Percentiles rank a stretch among this genome's conserved stretches.
Evolutionary conservation across 306 rosid genomes (phyloP).

Genomic region (Vigna angularis): DNA sequence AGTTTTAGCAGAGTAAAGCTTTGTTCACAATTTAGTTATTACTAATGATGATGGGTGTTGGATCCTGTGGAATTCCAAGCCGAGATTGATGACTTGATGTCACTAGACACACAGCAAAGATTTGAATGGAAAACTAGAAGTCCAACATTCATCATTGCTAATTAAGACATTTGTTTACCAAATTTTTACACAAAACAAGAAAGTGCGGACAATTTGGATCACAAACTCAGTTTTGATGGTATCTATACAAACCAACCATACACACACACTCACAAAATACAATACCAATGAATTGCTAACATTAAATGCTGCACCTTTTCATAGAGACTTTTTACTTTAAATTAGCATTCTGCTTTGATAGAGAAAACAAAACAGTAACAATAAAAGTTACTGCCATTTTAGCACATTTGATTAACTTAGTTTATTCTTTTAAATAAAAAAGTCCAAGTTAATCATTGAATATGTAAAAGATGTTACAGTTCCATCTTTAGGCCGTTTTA

Average conservation of each 20-base stretch:
- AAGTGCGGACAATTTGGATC: conserved; percentile 26
- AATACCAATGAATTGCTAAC: background rate
- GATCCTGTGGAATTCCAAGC: conserved; percentile 1
- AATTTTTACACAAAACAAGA: conserved; percentile 40
- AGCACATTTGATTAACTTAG: no score
- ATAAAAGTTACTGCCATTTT: background rate
- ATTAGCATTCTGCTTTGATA: background rate
- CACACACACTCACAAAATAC: background rate
- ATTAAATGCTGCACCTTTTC: background rate
- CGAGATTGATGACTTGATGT: conserved; percentile 32
- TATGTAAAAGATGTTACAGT: no score
- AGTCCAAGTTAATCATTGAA: no score
- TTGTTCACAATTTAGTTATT: conserved; percentile 24
- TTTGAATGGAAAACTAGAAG: conserved; percentile 1
- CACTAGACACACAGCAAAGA: background rate
- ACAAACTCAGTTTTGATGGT: background rate
- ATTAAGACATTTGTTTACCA: conserved; percentile 36
- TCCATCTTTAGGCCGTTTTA: no score
- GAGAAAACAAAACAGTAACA: background rate
- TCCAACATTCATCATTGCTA: conserved; percentile 45
- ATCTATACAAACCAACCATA: background rate
- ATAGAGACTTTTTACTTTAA: background rate
- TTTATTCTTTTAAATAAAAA: no score
- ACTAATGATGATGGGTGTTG: conserved; percentile 44
- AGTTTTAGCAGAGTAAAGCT: background rate